These are phyloP conservation scores for Lichtheimia corymbifera DNA, from an alignment of 371 early-diverging fungal species.

Conservation along the genomic window DNA sequence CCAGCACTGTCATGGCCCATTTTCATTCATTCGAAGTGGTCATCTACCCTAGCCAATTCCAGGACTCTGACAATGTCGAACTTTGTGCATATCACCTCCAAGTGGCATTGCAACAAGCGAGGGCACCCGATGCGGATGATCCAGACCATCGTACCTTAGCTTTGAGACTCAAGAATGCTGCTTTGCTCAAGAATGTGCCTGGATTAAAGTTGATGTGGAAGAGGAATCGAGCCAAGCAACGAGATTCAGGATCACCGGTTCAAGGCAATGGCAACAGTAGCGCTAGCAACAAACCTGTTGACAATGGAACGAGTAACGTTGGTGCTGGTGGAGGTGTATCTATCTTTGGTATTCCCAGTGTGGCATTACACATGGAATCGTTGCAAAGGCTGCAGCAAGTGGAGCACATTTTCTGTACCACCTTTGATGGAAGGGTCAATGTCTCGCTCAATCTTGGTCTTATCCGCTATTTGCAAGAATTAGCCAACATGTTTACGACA, in stretches of 20 bases:
- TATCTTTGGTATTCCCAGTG: slow-evolving; percentile 64
- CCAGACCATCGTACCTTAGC: slow-evolving; percentile 24
- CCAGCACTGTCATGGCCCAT: slow-evolving; percentile 7
- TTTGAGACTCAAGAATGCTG: slow-evolving; percentile 32
- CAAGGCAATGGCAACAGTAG: slow-evolving; percentile 1
- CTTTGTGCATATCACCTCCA: slow-evolving; percentile 34
- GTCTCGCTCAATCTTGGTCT: slow-evolving; percentile 77
- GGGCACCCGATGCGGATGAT: slow-evolving; percentile 11
- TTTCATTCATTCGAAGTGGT: slow-evolving; percentile 41
- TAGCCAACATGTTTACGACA: slow-evolving; percentile 43
- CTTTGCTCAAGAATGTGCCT: slow-evolving; percentile 48
- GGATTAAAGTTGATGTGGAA: slow-evolving; percentile 32
- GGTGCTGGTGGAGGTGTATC: slow-evolving; percentile 49
- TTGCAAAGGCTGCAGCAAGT: slow-evolving; percentile 32
- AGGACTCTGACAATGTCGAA: slow-evolving; percentile 74
- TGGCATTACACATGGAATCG: slow-evolving; percentile 50
- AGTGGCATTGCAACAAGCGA: slow-evolving; percentile 17
- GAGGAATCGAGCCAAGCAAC: slow-evolving; percentile 13
- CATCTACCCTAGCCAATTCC: slow-evolving; percentile 69
- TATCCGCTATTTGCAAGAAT: slow-evolving; percentile 69
- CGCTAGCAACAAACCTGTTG: neutral
- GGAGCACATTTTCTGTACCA: slow-evolving; percentile 56
- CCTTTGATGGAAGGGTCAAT: slow-evolving; percentile 70
- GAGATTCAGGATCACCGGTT: neutral
- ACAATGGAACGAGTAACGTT: neutral